Conservation (phyloP, 352 stramenopile genomes). For the Globisporangium viniferum region DNA sequence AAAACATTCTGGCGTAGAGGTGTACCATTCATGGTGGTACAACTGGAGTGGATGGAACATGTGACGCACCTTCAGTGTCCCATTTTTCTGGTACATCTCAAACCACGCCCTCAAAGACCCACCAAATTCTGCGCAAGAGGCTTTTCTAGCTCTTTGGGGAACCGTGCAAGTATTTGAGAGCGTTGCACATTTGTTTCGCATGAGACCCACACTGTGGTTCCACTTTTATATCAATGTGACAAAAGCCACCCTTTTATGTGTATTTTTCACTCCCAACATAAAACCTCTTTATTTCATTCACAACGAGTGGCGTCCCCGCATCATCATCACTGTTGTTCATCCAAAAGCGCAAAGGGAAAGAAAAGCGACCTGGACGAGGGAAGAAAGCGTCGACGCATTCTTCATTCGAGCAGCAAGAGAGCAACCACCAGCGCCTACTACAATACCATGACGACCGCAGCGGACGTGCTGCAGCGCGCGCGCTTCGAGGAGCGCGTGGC, state of each 20-base stretch:
- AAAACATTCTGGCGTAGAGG: neutral
- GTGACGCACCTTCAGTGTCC: neutral
- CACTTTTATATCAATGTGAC: neutral
- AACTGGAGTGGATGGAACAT: neutral
- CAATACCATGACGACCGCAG: slow-evolving; percentile 27
- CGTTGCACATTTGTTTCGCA: no score
- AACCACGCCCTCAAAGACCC: neutral
- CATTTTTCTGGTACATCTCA: neutral
- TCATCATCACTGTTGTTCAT: neutral
- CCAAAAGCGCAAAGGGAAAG: neutral
- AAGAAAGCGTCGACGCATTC: neutral
- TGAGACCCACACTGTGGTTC: no score
- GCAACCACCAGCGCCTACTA: neutral
- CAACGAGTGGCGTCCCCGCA: neutral
- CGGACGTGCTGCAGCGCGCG: slow-evolving; percentile 54
- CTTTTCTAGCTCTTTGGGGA: neutral
- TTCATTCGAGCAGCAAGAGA: neutral
- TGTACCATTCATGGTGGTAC: neutral
- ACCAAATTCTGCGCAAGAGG: neutral
- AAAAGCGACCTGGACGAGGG: neutral
- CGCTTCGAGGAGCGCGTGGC: slow-evolving; percentile 54
- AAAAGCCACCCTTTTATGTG: neutral
- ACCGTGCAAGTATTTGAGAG: no score
- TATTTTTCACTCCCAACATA: neutral
- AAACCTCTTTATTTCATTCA: no score